Conservation (phyloP, 2,329 filamentous ascomycete species). For the Paecilomyces variotii region DNA sequence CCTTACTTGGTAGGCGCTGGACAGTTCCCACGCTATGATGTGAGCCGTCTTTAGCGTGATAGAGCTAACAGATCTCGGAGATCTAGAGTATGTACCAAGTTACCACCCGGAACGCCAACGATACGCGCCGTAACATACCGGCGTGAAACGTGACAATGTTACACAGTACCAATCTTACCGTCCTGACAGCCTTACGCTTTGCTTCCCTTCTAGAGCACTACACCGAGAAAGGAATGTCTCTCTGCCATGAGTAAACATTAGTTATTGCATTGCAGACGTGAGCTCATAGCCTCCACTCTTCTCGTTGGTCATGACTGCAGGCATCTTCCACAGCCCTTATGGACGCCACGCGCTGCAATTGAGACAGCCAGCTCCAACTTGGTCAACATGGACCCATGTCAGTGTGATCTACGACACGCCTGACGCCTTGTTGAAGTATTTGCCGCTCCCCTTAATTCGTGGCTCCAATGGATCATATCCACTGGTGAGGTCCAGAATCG, state of each 20-base stretch:
- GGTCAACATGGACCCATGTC: background rate
- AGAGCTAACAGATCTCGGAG: background rate
- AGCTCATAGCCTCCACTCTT: background rate
- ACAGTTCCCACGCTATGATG: background rate
- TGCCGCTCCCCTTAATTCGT: background rate
- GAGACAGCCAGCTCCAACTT: background rate
- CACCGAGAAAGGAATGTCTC: background rate
- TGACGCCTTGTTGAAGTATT: background rate
- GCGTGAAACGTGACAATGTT: background rate
- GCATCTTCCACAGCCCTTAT: background rate
- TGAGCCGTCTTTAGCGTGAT: background rate
- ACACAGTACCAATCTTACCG: background rate
- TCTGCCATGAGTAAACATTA: background rate
- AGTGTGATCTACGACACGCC: background rate
- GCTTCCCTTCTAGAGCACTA: background rate
- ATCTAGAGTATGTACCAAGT: background rate
- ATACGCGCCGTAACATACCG: background rate
- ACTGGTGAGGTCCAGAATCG: background rate
- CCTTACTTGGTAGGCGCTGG: background rate
- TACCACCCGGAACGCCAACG: background rate
- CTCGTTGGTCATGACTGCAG: background rate
- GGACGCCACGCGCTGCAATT: background rate
- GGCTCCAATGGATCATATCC: background rate
- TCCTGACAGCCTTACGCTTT: background rate
- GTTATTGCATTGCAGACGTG: background rate